A percentile compares a stretch with the other conserved stretches of the same genome.
phyloP scores from a whole-genome alignment of 768 basidiomycete genomes.

The Suillus lakei region DNA sequence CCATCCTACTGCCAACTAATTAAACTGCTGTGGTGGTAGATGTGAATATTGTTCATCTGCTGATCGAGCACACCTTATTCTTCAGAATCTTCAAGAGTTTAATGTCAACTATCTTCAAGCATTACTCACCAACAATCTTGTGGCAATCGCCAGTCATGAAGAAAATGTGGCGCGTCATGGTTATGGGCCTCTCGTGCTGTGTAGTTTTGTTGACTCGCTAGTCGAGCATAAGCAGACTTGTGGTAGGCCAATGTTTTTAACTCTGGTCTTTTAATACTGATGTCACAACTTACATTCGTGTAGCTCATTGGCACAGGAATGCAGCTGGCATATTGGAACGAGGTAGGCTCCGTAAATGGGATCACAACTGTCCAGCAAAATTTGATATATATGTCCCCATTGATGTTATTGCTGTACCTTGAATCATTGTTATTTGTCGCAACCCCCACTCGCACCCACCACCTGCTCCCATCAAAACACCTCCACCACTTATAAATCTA shows the following conservation, averaged over 20 bases:
- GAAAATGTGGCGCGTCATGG: neutral
- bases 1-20: neutral
- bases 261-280: neutral
- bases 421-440: neutral
- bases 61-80: neutral
- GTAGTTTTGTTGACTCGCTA: neutral
- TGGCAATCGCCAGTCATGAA: neutral
- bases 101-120: neutral
- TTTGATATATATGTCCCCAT: neutral
- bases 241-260: neutral
- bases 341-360: neutral
- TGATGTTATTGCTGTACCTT: neutral
- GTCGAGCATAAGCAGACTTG: neutral
- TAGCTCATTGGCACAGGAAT: neutral
- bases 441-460: conserved; percentile 30
- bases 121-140: neutral
- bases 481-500: neutral
- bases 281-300: too few relatives aligned
- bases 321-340: neutral
- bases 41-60: neutral
- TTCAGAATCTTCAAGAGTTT: neutral
- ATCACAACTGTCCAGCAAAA: neutral
- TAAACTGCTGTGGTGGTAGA: neutral
- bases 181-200: neutral
- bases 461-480: neutral